Conservation (phyloP, 441 rosid species). For the Macaranga tanarius region DNA sequence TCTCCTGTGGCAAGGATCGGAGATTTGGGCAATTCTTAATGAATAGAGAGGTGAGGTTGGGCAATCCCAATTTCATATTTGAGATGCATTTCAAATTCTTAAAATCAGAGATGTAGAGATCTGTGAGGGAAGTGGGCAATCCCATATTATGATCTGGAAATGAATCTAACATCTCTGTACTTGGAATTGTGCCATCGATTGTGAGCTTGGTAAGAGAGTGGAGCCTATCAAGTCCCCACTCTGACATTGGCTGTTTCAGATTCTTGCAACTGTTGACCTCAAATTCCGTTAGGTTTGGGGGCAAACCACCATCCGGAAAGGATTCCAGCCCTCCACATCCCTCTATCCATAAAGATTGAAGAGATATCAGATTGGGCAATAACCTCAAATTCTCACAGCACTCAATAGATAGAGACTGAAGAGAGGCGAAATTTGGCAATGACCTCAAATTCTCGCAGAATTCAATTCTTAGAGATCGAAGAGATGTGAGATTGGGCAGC, state of each 20-base stretch:
- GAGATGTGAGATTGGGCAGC: too few species aligned
- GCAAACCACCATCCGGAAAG: too few species aligned
- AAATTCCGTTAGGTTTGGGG: slow-evolving; percentile 25
- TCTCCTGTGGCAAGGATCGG: slow-evolving; percentile 14
- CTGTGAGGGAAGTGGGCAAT: slow-evolving; percentile 10
- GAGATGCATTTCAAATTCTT: slow-evolving; percentile 9
- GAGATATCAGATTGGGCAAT: too few species aligned
- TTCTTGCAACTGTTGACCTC: slow-evolving; percentile 10
- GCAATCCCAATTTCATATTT: slow-evolving; percentile 8
- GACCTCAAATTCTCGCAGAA: too few species aligned
- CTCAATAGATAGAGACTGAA: too few species aligned
- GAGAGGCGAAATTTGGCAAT: too few species aligned
- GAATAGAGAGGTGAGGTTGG: not conserved
- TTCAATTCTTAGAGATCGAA: too few species aligned
- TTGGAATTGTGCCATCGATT: not conserved
- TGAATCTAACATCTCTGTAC: not conserved
- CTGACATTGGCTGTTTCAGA: too few species aligned
- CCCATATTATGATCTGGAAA: too few species aligned
- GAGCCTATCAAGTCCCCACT: slow-evolving; percentile 15
- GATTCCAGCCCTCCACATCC: too few species aligned
- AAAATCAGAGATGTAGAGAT: not conserved
- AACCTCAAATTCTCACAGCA: too few species aligned
- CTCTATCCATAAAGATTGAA: too few species aligned
- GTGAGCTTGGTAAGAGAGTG: not conserved
- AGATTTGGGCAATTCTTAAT: slow-evolving; percentile 15